Evolutionary conservation across 805 yeast species (phyloP), one percentile per base, ranked within the genome.

Genomic region (Candida schatavii): DNA sequence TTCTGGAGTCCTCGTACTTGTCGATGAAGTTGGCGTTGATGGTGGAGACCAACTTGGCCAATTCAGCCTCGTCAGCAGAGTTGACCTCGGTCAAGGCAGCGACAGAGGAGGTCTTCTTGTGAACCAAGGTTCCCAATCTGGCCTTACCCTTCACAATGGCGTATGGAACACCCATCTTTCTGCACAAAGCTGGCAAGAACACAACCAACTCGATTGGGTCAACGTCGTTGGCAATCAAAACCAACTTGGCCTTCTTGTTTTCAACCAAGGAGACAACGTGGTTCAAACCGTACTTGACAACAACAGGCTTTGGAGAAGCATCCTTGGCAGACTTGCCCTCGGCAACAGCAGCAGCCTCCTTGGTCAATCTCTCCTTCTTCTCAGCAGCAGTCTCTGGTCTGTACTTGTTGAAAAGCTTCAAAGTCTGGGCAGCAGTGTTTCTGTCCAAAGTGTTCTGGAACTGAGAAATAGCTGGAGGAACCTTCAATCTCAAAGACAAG

Each of bases 341-440:
- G 52, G 97, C 97, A 66, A 90, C 82, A 61, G 97, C 98, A 64
- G 97, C 96, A 56, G 99, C 97, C 80, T 93, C 98, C 79, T 87
- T 88, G 75, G 93, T 85, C 68, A 91, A 84, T 81, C 99, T 89
- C 80, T 88, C 97, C 84, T 89, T 89, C 96, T 91, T 91, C 80
- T 93, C 97, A 68, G 89, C 85, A 66, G 83, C 66, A 55, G 97
- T 87, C 82, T 91, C 99, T 68, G 99, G 98, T 79, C 96, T 85
- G 88, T 91, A 91, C 81, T 93, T 91, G 95, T 89, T 89, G 79
- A 91, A 84, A 64, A 91, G 83, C 81, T 90, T 90, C 84, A 91
- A 87, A 60, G 96, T 79, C 77, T 87, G 95, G 62, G 97, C 78
- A 65, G 99, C 98, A 58, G 98, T 86, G 89, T 91, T 91, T 86